Evolutionary conservation across 1,284 basidiomycete species (phyloP), one percentile per base, ranked within the genome.

Genomic region (Ganoderma meredithae): DNA sequence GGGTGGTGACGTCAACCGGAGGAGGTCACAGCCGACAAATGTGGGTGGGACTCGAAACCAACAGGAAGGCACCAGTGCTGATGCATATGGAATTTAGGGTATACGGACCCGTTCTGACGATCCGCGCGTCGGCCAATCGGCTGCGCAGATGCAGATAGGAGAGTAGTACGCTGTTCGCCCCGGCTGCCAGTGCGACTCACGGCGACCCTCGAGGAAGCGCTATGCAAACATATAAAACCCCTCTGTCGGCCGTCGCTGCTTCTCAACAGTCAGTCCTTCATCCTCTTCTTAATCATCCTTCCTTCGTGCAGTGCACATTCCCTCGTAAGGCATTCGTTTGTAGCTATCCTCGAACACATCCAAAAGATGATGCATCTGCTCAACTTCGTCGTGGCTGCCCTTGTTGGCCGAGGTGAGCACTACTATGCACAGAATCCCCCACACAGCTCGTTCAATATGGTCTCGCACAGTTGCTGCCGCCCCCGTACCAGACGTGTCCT

Each of bases 341-440:
- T 22, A 25, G 19, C 4, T 22, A 25, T 19, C 19, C 47, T 22
- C 47, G 10, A 25, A 25, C 47, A 49, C 47, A 25, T 13, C 47
- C 47, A 22, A 49, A 49, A 49, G 47, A 49, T 49, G 47, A 49
- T 49, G 47, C 47, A 49, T 22, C 47, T 49, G 22, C 47, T 49
- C 22, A 49, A 49, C 47, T 49, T 49, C 47, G 47, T 49, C 47
- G 47, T 49, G 22, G 47, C 47, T 12, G 47, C 47, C 47, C 47
- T 49, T 49, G 47, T 49, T 49, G 47, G 47, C 47, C 47, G 47
- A 49, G 47, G 47, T 49, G 22, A 49, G 47, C 25, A 36, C 36
- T 36, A 6, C 36, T 36, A 0, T 25, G 10, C 22, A 22, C 22
- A 22, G 1, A 25, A 25, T 49, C 25, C 22, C 2, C 10, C 4